Base-by-base conservation (phyloP, 441 rosid species). In the Bocquillonia castaneifolia region DNA sequence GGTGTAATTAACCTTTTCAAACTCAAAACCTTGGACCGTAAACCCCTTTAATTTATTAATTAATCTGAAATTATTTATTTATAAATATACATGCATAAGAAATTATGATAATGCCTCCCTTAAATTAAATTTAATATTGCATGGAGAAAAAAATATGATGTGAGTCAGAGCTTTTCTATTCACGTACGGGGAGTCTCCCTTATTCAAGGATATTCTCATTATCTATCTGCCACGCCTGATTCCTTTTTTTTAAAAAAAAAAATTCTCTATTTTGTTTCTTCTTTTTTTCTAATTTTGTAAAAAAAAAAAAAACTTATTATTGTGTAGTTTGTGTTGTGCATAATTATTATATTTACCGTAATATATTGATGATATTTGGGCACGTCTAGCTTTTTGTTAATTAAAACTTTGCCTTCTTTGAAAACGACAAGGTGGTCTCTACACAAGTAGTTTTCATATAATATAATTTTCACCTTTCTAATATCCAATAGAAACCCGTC, bases 141-240 rank as follows among this genome's bases (percentile, higher is more conserved):
- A 80, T 78, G 80, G 74, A 75, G 80, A 84, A 82, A 73, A 78
- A 61, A 17, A 82, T 74, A 86, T 84, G 83, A 88, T 84, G 83
- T 51, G 59, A 67, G 76, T 45, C 60, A 63, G 67, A 76, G 79
- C 81, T 81, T 83, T 82, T 71, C 68, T 76, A 74, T 80, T 84
- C 79, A 80, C 78, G 81, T 75, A 79, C 70, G 65, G 50, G 66
- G 68, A 64, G 71, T 73, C 73, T 75, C 75, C 85, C 77, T 53
- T 80, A 72, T 80, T 77, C 74, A 77, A 75, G 83, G 78, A 77
- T 83, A 74, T 79, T 80, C 74, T 82, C 82, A 83, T 83, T 82
- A 78, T 85, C 71, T 77, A 82, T 74, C 68, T 67, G 82, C 86
- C 96, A 88, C 89, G 89, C 92, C 85, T 85, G 81, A 80, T 78